A percentile compares a stretch with the other conserved stretches of the same genome.
phyloP scores from a whole-genome alignment of 2,329 filamentous ascomycete species.

The Aspergillus pseudoglaucus region DNA sequence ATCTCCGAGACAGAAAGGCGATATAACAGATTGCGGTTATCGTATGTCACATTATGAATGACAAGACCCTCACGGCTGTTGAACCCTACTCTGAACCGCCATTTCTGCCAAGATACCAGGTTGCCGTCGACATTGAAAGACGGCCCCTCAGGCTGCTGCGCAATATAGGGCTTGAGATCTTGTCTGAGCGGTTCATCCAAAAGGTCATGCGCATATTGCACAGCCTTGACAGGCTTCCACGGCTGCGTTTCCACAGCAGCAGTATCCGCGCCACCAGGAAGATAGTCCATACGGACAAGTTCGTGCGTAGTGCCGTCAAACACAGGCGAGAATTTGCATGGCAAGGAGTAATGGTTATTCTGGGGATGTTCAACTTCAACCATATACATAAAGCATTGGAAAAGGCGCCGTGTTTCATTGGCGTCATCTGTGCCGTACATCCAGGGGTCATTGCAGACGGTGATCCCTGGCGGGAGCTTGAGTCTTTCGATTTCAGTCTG shows the following conservation, averaged over 20 bases:
- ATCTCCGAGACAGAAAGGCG: conserved; percentile 61
- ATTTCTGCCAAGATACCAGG: conserved; percentile 60
- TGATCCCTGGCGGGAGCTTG: conserved; percentile 51
- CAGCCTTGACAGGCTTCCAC: conserved; percentile 49
- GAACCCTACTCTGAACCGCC: conserved; percentile 56
- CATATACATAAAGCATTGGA: conserved; percentile 37
- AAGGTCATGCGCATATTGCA: conserved; percentile 55
- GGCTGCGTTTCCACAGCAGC: conserved; percentile 50
- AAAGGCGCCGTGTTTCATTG: conserved; percentile 34
- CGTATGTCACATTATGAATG: conserved; percentile 60
- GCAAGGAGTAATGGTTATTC: conserved; percentile 32
- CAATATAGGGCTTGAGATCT: conserved; percentile 59
- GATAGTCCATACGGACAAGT: conserved; percentile 61
- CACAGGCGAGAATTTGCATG: conserved; percentile 32
- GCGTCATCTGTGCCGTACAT: conserved; percentile 53
- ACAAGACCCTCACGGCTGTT: conserved; percentile 61
- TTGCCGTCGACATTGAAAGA: conserved; percentile 55
- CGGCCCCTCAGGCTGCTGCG: conserved; percentile 59
- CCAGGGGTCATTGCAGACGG: conserved; percentile 58
- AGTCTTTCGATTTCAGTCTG: conserved; percentile 54
- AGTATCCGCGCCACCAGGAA: conserved; percentile 61
- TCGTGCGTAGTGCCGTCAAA: conserved; percentile 57
- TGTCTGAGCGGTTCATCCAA: conserved; percentile 55
- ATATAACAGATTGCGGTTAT: conserved; percentile 60
- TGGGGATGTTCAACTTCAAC: conserved; percentile 28